Conservation (phyloP, 2,329 filamentous ascomycete species). For the Aspergillus calidoustus region DNA sequence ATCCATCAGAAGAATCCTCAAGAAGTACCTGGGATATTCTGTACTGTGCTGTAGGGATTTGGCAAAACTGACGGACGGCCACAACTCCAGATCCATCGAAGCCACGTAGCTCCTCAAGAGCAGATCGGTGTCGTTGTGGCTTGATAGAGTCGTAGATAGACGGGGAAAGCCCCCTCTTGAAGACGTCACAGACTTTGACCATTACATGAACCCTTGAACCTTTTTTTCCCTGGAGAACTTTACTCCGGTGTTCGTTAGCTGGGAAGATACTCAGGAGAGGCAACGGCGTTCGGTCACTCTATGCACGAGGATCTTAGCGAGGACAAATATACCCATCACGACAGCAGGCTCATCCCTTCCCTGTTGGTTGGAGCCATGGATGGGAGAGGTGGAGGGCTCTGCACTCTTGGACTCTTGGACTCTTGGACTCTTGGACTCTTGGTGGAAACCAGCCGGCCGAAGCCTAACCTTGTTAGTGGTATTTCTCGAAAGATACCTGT, state of each 20-base stretch:
- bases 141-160: not conserved
- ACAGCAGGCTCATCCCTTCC: not conserved
- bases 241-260: not conserved
- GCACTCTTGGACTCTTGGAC: not conserved
- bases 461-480: conserved; percentile 16
- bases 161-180: conserved; percentile 18
- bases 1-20: not conserved
- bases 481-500: conserved; percentile 7
- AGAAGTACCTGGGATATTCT: not conserved
- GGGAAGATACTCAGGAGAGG: not conserved
- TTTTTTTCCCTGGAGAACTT: not conserved
- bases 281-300: not conserved
- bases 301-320: conserved; percentile 1
- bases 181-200: conserved; percentile 1
- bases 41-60: not conserved
- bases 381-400: conserved; percentile 8
- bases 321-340: not conserved
- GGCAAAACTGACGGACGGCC: not conserved
- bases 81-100: not conserved
- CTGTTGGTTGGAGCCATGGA: conserved; percentile 4
- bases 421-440: no score
- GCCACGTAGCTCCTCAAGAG: not conserved
- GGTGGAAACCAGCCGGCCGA: conserved; percentile 20
- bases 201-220: not conserved
- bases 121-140: not conserved